Percentiles rank a stretch among this genome's conserved stretches.
These are phyloP conservation scores for Stephanodiscus minutulus DNA, from an alignment of 108 stramenopile species.

Conservation along the genomic window DNA sequence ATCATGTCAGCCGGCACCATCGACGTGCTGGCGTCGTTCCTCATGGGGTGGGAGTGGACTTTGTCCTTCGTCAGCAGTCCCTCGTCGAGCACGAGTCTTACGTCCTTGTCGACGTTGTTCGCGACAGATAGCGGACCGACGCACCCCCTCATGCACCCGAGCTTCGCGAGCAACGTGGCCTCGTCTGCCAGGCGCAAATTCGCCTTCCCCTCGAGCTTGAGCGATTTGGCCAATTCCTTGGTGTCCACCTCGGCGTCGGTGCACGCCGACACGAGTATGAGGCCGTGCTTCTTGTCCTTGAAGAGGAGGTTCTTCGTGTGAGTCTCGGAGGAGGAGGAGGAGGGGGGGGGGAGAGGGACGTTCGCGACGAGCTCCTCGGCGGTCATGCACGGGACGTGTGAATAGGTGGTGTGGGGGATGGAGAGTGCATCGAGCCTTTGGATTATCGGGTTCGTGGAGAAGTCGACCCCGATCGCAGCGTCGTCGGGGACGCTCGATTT, in stretches of 20 bases:
- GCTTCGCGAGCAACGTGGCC: conserved; percentile 57
- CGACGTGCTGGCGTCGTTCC: conserved; percentile 85
- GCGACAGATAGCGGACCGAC: conserved; percentile 87
- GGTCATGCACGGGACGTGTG: conserved; percentile 63
- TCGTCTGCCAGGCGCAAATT: conserved; percentile 90
- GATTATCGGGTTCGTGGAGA: conserved; percentile 63
- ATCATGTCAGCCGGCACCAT: conserved; percentile 66
- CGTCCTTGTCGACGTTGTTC: conserved; percentile 66
- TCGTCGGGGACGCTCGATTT: conserved; percentile 17
- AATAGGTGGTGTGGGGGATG: conserved; percentile 62
- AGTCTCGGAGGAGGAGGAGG: conserved; percentile 60
- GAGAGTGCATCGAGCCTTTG: conserved; percentile 57
- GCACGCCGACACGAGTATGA: conserved; percentile 67
- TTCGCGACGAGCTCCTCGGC: conserved; percentile 82
- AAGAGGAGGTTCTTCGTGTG: conserved; percentile 93
- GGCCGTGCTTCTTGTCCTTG: conserved; percentile 90
- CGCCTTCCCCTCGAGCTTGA: conserved; percentile 88
- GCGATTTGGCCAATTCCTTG: conserved; percentile 75
- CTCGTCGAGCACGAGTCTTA: conserved; percentile 87
- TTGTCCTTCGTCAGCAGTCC: conserved; percentile 44
- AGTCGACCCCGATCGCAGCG: conserved; percentile 31
- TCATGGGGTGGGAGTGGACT: conserved; percentile 89
- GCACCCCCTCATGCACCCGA: conserved; percentile 84
- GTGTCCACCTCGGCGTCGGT: conserved; percentile 69
- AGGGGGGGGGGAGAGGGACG: conserved; percentile 68